Evolutionary conservation across 2,329 filamentous ascomycete species (phyloP).

Genomic region (Cylindrodendrum hubeiense): DNA sequence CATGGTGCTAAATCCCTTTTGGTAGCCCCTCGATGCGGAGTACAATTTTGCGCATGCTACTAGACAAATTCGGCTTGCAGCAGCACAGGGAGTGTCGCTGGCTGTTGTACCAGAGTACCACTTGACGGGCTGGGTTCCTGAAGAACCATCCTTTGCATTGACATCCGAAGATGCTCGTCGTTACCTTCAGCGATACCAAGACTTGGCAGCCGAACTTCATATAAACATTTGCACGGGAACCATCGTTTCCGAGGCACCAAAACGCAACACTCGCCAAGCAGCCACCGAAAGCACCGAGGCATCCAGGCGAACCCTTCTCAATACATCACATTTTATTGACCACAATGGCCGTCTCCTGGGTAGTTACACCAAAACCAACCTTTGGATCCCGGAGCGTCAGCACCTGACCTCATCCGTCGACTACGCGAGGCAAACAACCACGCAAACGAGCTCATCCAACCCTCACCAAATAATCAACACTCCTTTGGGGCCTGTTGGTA

Average conservation of each 20-base stretch:
- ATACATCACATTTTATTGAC: constrained; percentile 79
- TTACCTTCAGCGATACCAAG: constrained; percentile 72
- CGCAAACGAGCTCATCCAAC: constrained; percentile 50
- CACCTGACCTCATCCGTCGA: constrained; percentile 57
- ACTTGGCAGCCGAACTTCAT: constrained; percentile 72
- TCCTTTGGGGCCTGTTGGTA: constrained; percentile 67
- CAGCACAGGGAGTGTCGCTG: constrained; percentile 52
- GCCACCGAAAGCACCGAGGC: constrained; percentile 37
- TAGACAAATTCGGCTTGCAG: constrained; percentile 32
- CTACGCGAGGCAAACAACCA: constrained; percentile 54
- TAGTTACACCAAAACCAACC: constrained; percentile 80
- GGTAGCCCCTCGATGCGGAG: constrained; percentile 37
- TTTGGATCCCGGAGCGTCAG: constrained; percentile 77
- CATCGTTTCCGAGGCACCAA: constrained; percentile 63
- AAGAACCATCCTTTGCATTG: constrained; percentile 68
- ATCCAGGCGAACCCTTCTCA: constrained; percentile 62
- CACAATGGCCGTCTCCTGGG: constrained; percentile 70
- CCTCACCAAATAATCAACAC: constrained; percentile 70
- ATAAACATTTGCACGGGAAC: constrained; percentile 83
- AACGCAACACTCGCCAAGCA: constrained; percentile 57
- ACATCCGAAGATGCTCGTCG: constrained; percentile 62
- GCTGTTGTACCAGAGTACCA: constrained; percentile 80
- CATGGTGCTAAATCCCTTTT: constrained; percentile 5
- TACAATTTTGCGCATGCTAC: constrained; percentile 34
- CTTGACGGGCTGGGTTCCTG: constrained; percentile 78